Base-by-base conservation (phyloP, 192 early-diverging fungal species). In the Irineochytrium annulatum region DNA sequence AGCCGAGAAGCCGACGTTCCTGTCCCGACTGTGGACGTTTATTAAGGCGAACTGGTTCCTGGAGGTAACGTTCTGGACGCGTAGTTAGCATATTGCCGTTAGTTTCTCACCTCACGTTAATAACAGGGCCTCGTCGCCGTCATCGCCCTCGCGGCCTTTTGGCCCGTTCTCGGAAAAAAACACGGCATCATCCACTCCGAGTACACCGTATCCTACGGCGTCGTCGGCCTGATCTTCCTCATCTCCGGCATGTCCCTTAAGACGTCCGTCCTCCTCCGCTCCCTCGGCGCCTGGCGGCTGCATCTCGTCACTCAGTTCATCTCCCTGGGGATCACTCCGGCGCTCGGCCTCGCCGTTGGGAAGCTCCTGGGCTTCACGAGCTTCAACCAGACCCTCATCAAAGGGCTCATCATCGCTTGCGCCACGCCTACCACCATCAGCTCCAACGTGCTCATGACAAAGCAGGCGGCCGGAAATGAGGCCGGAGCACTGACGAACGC, bases 361-460 rank as follows among this genome's bases (percentile, higher is more conserved):
- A 43, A 71, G 5, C 57, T 85, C 4, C 72, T 89, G 27, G 62
- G 66, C 16, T 63, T 77, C 24, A 68, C 75, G 0, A 33, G 55
- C 2, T 71, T 89, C 30, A 80, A 86, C 55, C 59, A 59, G 1
- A 77, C 75, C 19, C 66, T 89, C 1, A 52, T 85, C 45, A 73
- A 76, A n/a, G 87, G 87, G n/a, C 62, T 89, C 37, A 74, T 87
- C 13, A 80, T 89, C 54, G 77, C 80, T 39, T 79, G 78, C 13
- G 70, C 76, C 6, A 85, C 79, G 2, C 87, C 87, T 0, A 89
- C 87, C 0, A 89, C 87, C 5, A 82, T 89, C 43, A 86, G 86
- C 2, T 89, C 87, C 16, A 89, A 89, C 63, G 84, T 86, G 4
- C 77, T 89, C 58, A 89, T 89, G 87, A 89, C 87, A n/a, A 79